phyloP scores from a whole-genome alignment of 2,329 filamentous ascomycete species.

The Fusarium albidum region DNA sequence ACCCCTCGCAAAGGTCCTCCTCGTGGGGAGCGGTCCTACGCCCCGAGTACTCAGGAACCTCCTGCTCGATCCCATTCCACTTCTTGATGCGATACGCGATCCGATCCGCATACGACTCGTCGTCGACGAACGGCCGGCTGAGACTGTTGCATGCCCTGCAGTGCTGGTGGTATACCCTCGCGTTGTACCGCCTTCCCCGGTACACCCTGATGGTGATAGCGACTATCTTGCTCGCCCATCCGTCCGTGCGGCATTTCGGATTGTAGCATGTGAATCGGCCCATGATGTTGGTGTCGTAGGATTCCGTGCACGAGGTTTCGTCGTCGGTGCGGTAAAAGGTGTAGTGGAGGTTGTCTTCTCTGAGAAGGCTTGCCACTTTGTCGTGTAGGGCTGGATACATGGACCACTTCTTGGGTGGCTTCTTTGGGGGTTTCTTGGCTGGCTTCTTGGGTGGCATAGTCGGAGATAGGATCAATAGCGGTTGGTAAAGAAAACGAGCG shows the following conservation, averaged over 20 bases:
- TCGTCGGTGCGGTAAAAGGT: constrained; percentile 36
- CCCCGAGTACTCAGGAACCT: not conserved
- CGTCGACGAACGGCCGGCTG: constrained; percentile 39
- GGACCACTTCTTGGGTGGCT: constrained; percentile 16
- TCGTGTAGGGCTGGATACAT: constrained; percentile 32
- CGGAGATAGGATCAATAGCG: too few relatives aligned
- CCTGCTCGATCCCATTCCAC: constrained; percentile 43
- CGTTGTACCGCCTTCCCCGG: constrained; percentile 43
- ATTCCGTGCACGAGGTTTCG: constrained; percentile 13
- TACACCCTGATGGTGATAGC: constrained; percentile 47
- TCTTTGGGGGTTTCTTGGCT: too few relatives aligned
- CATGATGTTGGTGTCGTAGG: constrained; percentile 43
- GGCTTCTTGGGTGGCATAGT: not conserved
- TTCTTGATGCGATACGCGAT: constrained; percentile 48
- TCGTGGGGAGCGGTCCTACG: constrained; percentile 35
- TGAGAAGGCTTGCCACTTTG: constrained; percentile 19
- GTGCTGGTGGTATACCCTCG: constrained; percentile 47
- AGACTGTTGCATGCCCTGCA: constrained; percentile 44
- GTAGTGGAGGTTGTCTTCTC: constrained; percentile 23
- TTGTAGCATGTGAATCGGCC: constrained; percentile 46
- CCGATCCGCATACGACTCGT: constrained; percentile 44
- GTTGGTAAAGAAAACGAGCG: too few relatives aligned
- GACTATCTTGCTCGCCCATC: constrained; percentile 47
- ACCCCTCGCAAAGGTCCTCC: constrained; percentile 46
- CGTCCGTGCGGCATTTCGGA: constrained; percentile 19